phyloP scores from a whole-genome alignment of 1,284 basidiomycete species.

The Fomitopsis schrenkii region DNA sequence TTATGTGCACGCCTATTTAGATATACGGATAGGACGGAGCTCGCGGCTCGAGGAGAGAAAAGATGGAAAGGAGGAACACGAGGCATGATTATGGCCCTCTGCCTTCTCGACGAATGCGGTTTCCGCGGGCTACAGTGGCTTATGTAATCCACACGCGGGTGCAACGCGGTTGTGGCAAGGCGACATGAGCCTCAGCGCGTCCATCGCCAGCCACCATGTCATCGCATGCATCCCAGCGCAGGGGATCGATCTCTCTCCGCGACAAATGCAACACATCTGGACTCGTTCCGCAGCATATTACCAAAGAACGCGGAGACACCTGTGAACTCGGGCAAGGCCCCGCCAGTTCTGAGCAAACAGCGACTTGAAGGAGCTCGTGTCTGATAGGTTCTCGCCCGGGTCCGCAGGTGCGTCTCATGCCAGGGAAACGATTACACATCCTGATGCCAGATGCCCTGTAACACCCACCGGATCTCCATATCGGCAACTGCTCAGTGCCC shows the following conservation, averaged over 20 bases:
- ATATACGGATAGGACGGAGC: conserved; percentile 13
- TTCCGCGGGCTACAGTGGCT: conserved; percentile 8
- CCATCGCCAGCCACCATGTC: neutral
- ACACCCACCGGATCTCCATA: neutral
- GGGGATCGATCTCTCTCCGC: neutral
- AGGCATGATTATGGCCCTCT: conserved; percentile 13
- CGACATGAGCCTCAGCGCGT: neutral
- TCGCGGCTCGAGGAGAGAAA: conserved; percentile 4
- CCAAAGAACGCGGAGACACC: too few species aligned
- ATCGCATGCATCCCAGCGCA: neutral
- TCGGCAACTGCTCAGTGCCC: neutral
- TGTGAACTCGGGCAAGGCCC: too few species aligned
- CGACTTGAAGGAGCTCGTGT: too few species aligned
- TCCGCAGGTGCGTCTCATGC: neutral
- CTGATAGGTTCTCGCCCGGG: neutral
- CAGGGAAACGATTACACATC: neutral
- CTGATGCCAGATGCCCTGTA: neutral
- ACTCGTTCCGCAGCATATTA: neutral
- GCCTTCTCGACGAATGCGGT: conserved; percentile 5
- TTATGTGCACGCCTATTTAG: conserved; percentile 3
- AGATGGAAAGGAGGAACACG: conserved; percentile 13
- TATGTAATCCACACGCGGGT: conserved; percentile 20
- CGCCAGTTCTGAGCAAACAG: too few species aligned
- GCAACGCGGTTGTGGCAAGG: conserved; percentile 26
- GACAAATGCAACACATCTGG: neutral